phyloP scores from a whole-genome alignment of 2,329 filamentous ascomycete genomes.

The Blumeriella jaapii region DNA sequence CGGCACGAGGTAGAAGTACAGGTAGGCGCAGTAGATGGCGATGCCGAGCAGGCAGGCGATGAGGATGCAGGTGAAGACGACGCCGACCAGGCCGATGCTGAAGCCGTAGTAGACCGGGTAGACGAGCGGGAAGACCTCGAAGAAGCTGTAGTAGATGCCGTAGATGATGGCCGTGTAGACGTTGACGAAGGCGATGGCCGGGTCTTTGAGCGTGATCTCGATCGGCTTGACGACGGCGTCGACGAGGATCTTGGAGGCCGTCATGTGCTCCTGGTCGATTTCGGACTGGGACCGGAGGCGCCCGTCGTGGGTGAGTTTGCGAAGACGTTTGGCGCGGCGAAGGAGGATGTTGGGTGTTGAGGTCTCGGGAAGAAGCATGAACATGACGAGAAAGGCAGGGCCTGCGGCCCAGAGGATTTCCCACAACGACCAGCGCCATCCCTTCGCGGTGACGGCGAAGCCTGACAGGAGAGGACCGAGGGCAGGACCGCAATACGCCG shows the following conservation, averaged over 20 bases:
- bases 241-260: slow-evolving; percentile 34
- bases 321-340: slow-evolving; percentile 47
- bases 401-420: slow-evolving; percentile 51
- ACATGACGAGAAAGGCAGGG: slow-evolving; percentile 48
- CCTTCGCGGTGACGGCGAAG: slow-evolving; percentile 44
- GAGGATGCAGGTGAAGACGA: slow-evolving; percentile 49
- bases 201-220: slow-evolving; percentile 49
- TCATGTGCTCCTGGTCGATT: slow-evolving; percentile 47
- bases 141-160: slow-evolving; percentile 51
- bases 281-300: slow-evolving; percentile 50
- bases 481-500: slow-evolving; percentile 40
- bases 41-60: slow-evolving; percentile 44
- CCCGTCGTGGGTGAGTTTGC: slow-evolving; percentile 45
- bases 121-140: slow-evolving; percentile 56
- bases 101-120: slow-evolving; percentile 49
- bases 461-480: slow-evolving; percentile 50
- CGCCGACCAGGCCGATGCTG: slow-evolving; percentile 43
- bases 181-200: slow-evolving; percentile 50
- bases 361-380: slow-evolving; percentile 54
- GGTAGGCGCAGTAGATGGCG: slow-evolving; percentile 37
- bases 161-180: slow-evolving; percentile 51
- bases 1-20: slow-evolving; percentile 40
- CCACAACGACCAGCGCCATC: slow-evolving; percentile 54
- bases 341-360: slow-evolving; percentile 46
- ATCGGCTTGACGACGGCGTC: slow-evolving; percentile 38